Conservation (phyloP, 2,329 filamentous ascomycete genomes). For the Scedosporium apiospermum region DNA sequence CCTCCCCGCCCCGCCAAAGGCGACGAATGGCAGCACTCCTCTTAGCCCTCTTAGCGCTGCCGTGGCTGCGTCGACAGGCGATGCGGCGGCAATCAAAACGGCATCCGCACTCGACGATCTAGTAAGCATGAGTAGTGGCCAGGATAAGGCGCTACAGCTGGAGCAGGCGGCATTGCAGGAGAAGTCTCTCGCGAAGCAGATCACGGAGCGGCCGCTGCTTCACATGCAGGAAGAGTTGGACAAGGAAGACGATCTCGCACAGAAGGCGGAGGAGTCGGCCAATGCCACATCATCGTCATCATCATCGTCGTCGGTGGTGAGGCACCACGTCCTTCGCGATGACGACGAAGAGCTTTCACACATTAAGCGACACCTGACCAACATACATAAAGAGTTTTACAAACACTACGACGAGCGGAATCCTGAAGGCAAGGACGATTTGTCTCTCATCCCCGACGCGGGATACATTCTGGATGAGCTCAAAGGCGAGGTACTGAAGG, state of each 20-base stretch:
- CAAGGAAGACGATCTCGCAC: constrained; percentile 49
- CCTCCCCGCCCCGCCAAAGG: constrained; percentile 18
- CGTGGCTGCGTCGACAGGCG: background rate
- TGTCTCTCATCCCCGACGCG: constrained; percentile 65
- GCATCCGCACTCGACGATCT: constrained; percentile 58
- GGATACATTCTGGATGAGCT: constrained; percentile 74
- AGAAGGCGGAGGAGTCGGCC: constrained; percentile 15
- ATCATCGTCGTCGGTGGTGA: constrained; percentile 18
- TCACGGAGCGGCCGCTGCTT: constrained; percentile 80
- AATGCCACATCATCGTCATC: constrained; percentile 18
- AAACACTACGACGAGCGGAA: constrained; percentile 57
- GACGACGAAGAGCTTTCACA: constrained; percentile 75
- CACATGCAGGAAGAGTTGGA: constrained; percentile 89
- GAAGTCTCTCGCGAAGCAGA: constrained; percentile 76
- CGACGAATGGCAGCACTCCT: background rate
- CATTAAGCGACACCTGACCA: constrained; percentile 65
- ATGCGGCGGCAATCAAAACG: background rate
- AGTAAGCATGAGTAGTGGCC: constrained; percentile 63
- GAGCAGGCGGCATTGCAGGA: constrained; percentile 79
- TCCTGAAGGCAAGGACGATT: constrained; percentile 24
- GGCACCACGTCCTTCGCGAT: constrained; percentile 75
- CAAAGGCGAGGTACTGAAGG: constrained; percentile 66
- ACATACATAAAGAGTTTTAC: constrained; percentile 73
- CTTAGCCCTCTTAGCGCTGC: background rate
- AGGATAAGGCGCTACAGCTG: constrained; percentile 58